Percentiles rank a stretch among this genome's conserved stretches.
phyloP scores from a whole-genome alignment of 805 yeast genomes.

The Yamadazyma insecticola region DNA sequence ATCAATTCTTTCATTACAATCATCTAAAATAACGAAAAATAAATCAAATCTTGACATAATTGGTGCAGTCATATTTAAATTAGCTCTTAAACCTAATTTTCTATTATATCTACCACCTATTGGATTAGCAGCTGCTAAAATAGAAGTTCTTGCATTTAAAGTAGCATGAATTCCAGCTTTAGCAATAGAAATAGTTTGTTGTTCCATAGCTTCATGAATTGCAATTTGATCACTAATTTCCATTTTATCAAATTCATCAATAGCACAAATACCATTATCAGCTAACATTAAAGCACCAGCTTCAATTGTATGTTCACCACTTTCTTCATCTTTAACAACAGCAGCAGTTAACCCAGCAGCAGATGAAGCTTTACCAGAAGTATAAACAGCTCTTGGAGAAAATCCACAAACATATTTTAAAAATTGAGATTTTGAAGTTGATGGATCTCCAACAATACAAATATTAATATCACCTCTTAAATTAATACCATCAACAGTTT shows the following conservation, averaged over 20 bases:
- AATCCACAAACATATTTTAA: slow-evolving; percentile 88
- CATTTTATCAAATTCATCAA: slow-evolving; percentile 98
- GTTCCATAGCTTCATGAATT: slow-evolving; percentile 99
- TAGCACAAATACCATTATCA: slow-evolving; percentile 97
- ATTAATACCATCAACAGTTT: slow-evolving; percentile 89
- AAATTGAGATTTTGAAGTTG: slow-evolving; percentile 95
- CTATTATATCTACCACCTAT: slow-evolving; percentile 95
- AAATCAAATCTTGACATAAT: slow-evolving; percentile 97
- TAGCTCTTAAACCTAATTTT: slow-evolving; percentile 75
- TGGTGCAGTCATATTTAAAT: slow-evolving; percentile 94
- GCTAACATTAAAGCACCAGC: slow-evolving; percentile 99
- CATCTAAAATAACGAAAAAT: slow-evolving; percentile 91
- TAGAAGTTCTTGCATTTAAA: slow-evolving; percentile 91
- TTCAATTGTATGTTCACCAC: slow-evolving; percentile 94
- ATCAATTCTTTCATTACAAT: slow-evolving; percentile 87
- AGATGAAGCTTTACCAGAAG: slow-evolving; percentile 97
- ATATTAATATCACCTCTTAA: slow-evolving; percentile 95
- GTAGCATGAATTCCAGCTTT: slow-evolving; percentile 99
- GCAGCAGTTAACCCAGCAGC: slow-evolving; percentile 99
- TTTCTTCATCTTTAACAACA: slow-evolving; percentile 94
- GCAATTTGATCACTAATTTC: slow-evolving; percentile 94
- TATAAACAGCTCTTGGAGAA: slow-evolving; percentile 91
- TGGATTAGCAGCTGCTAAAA: slow-evolving; percentile 98
- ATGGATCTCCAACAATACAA: slow-evolving; percentile 96
- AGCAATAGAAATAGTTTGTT: slow-evolving; percentile 96